These are phyloP conservation scores for Malassezia equina DNA, from an alignment of 1,284 basidiomycete genomes.

Conservation along the genomic window DNA sequence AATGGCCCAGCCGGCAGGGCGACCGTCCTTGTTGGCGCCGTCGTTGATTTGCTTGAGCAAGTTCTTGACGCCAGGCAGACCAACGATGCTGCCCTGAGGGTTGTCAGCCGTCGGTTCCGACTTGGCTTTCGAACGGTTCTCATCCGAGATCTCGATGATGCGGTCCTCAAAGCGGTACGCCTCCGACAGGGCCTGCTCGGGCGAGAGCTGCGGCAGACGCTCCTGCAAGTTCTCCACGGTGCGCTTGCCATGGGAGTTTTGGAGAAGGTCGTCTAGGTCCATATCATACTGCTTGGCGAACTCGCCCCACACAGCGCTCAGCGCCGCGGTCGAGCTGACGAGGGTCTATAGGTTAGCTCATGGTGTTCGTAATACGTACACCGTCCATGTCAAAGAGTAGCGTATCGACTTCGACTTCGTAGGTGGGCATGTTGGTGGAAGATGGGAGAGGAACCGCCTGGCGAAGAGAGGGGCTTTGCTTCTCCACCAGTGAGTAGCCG, in stretches of 20 bases:
- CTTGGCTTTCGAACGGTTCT: conserved; percentile 21
- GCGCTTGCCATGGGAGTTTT: conserved; percentile 27
- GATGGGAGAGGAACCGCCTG: not conserved
- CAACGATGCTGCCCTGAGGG: conserved; percentile 34
- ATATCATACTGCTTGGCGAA: conserved; percentile 21
- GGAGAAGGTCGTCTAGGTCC: conserved; percentile 23
- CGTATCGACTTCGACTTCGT: conserved; percentile 10
- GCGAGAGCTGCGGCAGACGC: conserved; percentile 21
- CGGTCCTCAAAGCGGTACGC: conserved; percentile 23
- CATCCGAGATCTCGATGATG: conserved; percentile 24
- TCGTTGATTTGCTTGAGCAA: conserved; percentile 33
- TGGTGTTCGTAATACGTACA: conserved; percentile 5
- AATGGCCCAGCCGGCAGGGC: conserved; percentile 44
- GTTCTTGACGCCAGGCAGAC: conserved; percentile 41
- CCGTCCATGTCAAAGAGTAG: conserved; percentile 35
- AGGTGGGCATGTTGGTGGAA: conserved; percentile 9
- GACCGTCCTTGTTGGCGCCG: not conserved
- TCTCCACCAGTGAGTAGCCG: not conserved
- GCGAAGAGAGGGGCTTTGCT: not conserved
- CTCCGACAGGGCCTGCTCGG: conserved; percentile 19
- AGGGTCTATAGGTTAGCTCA: conserved; percentile 17
- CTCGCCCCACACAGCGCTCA: conserved; percentile 27
- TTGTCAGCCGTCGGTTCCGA: conserved; percentile 2
- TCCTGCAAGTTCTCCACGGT: conserved; percentile 26
- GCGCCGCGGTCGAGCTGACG: conserved; percentile 26